Conservation (phyloP, 257 asterid species). For the Solanum acaule region DNA sequence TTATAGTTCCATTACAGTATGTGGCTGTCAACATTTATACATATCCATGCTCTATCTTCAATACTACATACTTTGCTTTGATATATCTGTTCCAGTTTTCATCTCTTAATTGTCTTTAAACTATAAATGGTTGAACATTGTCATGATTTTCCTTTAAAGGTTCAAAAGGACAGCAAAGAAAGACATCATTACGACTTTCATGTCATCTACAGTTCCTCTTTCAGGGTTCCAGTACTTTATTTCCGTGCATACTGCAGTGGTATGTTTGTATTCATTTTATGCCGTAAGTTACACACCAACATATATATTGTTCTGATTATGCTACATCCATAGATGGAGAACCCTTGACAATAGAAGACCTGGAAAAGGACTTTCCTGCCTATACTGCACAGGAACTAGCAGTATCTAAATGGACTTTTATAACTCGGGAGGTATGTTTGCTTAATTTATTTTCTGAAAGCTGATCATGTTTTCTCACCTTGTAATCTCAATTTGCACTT, state of each 20-base stretch:
- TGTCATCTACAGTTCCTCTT: conserved; percentile 54
- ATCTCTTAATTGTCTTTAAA: background rate
- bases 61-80: background rate
- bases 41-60: background rate
- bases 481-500: background rate
- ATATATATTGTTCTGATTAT: background rate
- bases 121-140: background rate
- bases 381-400: conserved; percentile 36
- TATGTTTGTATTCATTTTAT: conserved; percentile 3
- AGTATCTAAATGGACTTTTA: conserved; percentile 69
- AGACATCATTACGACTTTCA: conserved; percentile 68
- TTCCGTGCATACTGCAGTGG: conserved; percentile 71
- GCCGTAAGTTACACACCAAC: background rate
- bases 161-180: conserved; percentile 17
- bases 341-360: conserved; percentile 46
- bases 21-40: background rate
- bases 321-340: conserved; percentile 60
- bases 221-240: conserved; percentile 80
- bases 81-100: background rate
- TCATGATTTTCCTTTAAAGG: conserved; percentile 32
- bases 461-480: background rate
- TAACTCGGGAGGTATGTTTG: conserved; percentile 61
- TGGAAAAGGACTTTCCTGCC: conserved; percentile 47
- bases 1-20: background rate
- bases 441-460: background rate